These are phyloP conservation scores for Ottelia alismoides DNA, from an alignment of 106 monocot species.

Conservation along the genomic window DNA sequence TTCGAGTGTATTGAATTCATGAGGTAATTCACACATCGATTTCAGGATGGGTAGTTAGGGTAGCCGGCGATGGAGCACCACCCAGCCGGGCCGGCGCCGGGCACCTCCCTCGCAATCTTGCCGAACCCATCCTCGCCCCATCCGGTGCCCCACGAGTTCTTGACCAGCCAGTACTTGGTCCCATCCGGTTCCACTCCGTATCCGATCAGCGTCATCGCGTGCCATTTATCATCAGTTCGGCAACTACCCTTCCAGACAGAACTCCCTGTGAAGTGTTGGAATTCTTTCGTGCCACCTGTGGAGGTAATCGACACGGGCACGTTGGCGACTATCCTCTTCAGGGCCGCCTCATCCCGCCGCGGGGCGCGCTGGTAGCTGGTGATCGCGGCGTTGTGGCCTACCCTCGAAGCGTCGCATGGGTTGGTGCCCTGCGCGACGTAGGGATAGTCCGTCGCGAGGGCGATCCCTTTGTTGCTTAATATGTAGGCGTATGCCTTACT, in stretches of 20 bases:
- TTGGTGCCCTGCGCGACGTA: neutral
- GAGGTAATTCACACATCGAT: too few species aligned
- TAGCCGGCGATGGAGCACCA: too few species aligned
- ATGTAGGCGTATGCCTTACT: too few species aligned
- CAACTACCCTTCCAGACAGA: neutral
- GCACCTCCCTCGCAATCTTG: conserved; percentile 3
- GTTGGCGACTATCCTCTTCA: neutral
- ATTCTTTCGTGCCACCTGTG: neutral
- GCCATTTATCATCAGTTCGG: too few species aligned
- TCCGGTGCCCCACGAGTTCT: conserved; percentile 7
- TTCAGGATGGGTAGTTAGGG: too few species aligned
- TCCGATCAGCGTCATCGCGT: conserved; percentile 3
- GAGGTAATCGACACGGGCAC: neutral
- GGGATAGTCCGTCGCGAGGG: neutral
- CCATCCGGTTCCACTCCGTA: conserved; percentile 4
- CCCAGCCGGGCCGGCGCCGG: too few species aligned
- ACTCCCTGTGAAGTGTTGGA: neutral
- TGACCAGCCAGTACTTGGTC: conserved; percentile 7
- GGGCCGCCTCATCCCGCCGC: neutral
- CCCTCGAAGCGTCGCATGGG: conserved; percentile 1
- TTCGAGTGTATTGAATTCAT: too few species aligned
- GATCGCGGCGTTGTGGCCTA: neutral
- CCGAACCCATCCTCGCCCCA: conserved; percentile 7
- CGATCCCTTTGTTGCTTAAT: too few species aligned
- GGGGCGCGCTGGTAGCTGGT: neutral